Conservation (phyloP, 257 asterid genomes). For the Linderniella brevidens region DNA sequence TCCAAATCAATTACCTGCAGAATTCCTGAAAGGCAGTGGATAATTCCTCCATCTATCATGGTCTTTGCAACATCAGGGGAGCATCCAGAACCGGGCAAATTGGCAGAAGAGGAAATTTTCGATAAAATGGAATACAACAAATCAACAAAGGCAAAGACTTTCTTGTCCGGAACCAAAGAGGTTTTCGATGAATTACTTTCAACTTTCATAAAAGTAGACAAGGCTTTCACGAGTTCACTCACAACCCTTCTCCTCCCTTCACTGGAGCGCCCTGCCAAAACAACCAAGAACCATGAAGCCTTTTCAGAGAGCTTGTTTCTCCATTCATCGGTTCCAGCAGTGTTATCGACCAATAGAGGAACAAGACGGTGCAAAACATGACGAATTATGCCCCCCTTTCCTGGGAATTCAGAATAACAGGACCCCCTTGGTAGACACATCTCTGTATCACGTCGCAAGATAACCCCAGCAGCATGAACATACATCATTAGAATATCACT, state of each 20-base stretch:
- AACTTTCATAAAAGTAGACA: conserved; percentile 40
- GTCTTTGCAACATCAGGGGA: conserved; percentile 93
- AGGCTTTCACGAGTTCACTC: conserved; percentile 74
- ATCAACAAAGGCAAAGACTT: conserved; percentile 68
- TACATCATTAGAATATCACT: conserved; percentile 89
- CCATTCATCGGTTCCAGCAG: conserved; percentile 91
- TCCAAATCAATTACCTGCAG: conserved; percentile 84
- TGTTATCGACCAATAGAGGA: conserved; percentile 63
- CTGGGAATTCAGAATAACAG: conserved; percentile 37
- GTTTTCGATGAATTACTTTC: conserved; percentile 38
- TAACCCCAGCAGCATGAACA: conserved; percentile 81
- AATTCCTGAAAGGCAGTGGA: conserved; percentile 64
- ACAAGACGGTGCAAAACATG: conserved; percentile 77
- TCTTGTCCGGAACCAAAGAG: conserved; percentile 63
- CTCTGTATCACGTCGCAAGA: conserved; percentile 71
- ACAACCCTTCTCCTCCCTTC: conserved; percentile 97
- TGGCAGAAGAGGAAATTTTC: conserved; percentile 72
- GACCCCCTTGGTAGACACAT: conserved; percentile 59
- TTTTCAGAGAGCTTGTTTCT: conserved; percentile 85
- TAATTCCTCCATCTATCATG: conserved; percentile 95
- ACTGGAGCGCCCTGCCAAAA: conserved; percentile 83
- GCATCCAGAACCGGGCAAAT: conserved; percentile 86
- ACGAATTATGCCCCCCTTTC: conserved; percentile 73
- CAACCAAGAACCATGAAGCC: conserved; percentile 93
- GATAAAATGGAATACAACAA: conserved; percentile 76